A percentile compares a stretch with the other conserved stretches of the same genome.
phyloP scores from a whole-genome alignment of 352 stramenopile genomes.

The Globisporangium ultimum region DNA sequence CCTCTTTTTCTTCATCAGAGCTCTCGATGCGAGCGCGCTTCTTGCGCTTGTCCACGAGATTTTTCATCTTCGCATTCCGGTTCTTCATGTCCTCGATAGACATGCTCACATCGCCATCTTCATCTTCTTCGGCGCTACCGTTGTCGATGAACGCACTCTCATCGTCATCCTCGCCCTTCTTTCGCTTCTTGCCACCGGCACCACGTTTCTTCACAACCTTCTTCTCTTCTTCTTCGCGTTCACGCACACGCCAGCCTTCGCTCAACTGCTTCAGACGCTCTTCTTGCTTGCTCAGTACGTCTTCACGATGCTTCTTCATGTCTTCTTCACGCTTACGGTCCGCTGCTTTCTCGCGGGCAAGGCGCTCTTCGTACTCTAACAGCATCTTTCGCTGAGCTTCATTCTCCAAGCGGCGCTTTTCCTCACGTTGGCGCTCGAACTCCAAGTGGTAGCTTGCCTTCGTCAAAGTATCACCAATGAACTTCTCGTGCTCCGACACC shows the following conservation, averaged over 20 bases:
- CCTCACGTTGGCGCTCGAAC: constrained; percentile 85
- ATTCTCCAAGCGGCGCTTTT: constrained; percentile 79
- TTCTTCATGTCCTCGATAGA: constrained; percentile 91
- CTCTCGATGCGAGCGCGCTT: constrained; percentile 55
- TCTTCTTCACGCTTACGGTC: constrained; percentile 54
- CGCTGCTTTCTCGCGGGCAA: constrained; percentile 62
- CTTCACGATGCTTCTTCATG: constrained; percentile 51
- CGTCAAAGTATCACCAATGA: constrained; percentile 80
- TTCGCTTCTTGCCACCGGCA: constrained; percentile 57
- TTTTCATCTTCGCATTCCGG: constrained; percentile 84
- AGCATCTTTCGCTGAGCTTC: constrained; percentile 79
- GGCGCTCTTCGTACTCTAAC: constrained; percentile 75
- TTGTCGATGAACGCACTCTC: constrained; percentile 19
- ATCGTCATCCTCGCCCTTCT: constrained; percentile 53
- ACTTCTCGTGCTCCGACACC: constrained; percentile 84
- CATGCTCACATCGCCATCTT: constrained; percentile 56
- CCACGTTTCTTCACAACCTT: constrained; percentile 61
- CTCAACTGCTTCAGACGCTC: constrained; percentile 80
- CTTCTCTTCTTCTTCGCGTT: constrained; percentile 82
- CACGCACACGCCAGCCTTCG: constrained; percentile 78
- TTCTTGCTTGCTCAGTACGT: constrained; percentile 77
- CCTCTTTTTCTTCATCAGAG: constrained; percentile 65
- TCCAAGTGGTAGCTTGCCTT: constrained; percentile 89
- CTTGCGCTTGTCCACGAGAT: constrained; percentile 80
- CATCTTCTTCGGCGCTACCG: constrained; percentile 39